A percentile compares a stretch with the other conserved stretches of the same genome.
phyloP scores from a whole-genome alignment of 495 filamentous ascomycete species.

The Aspergillus olivimuriae region DNA sequence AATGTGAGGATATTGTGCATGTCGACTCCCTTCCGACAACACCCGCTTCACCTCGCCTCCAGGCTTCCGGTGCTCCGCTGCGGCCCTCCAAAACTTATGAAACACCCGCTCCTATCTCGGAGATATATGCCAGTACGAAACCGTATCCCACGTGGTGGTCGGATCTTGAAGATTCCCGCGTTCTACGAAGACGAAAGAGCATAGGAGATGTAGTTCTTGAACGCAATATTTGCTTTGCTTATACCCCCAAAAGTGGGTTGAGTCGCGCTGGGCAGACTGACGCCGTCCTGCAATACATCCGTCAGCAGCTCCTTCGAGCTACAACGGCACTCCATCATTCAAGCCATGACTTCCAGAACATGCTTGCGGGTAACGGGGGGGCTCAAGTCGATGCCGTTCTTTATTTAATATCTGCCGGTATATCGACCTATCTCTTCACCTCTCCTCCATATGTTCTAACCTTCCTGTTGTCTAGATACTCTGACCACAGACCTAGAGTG shows the following conservation, averaged over 20 bases:
- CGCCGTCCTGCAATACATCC: constrained; percentile 66
- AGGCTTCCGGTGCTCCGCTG: constrained; percentile 21
- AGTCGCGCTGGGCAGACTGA: constrained; percentile 63
- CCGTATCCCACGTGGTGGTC: constrained; percentile 94
- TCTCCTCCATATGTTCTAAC: too few relatives aligned
- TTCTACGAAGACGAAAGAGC: constrained; percentile 70
- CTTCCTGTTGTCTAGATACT: constrained; percentile 46
- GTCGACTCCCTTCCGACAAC: constrained; percentile 67
- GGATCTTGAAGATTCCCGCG: constrained; percentile 69
- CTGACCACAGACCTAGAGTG: constrained; percentile 70
- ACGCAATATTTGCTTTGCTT: constrained; percentile 91
- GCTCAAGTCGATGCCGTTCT: constrained; percentile 85
- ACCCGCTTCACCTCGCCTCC: constrained; percentile 19
- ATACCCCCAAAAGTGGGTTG: constrained; percentile 71
- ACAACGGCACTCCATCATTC: constrained; percentile 49
- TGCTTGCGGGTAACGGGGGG: constrained; percentile 82
- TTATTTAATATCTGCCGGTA: constrained; percentile 68
- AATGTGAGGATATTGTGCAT: constrained; percentile 95
- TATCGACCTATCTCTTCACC: too few relatives aligned
- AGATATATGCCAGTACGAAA: constrained; percentile 88
- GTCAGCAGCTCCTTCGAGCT: constrained; percentile 62
- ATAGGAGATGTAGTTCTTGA: constrained; percentile 78
- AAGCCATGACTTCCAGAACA: constrained; percentile 68
- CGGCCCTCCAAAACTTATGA: constrained; percentile 27
- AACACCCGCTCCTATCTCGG: constrained; percentile 48